Evolutionary conservation across 805 yeast species (phyloP).

Genomic region (Teunomyces lycoperdinae): DNA sequence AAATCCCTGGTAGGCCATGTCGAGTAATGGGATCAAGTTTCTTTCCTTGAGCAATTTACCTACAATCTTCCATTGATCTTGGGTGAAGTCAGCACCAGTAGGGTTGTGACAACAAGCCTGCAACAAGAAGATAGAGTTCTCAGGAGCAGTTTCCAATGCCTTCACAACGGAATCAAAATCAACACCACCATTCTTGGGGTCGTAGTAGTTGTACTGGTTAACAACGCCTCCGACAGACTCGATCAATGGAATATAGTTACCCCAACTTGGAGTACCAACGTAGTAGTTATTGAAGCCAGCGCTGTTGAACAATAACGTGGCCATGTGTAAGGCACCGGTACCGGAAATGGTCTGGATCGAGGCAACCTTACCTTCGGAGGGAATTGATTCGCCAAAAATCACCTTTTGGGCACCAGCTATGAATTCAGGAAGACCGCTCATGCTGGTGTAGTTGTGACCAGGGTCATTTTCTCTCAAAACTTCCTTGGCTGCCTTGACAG

Average conservation of each 20-base stretch:
- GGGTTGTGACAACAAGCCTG: constrained; percentile 48
- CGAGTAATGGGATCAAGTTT: constrained; percentile 31
- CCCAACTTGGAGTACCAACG: constrained; percentile 41
- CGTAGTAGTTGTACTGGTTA: constrained; percentile 30
- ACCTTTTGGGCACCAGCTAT: constrained; percentile 30
- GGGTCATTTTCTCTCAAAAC: constrained; percentile 32
- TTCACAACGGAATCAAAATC: constrained; percentile 25
- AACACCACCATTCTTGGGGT: constrained; percentile 22
- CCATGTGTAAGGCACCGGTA: constrained; percentile 42
- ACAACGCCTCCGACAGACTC: constrained; percentile 27
- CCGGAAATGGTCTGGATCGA: constrained; percentile 42
- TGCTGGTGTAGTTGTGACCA: constrained; percentile 44
- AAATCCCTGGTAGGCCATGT: constrained; percentile 44
- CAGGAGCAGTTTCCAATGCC: constrained; percentile 30
- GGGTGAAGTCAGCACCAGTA: constrained; percentile 39
- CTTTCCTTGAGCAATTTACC: constrained; percentile 22
- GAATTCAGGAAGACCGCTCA: constrained; percentile 41
- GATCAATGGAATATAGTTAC: constrained; percentile 36
- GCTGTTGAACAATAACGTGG: constrained; percentile 23
- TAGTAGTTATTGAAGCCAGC: constrained; percentile 25
- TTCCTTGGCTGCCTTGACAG: constrained; percentile 35
- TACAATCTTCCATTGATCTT: constrained; percentile 36
- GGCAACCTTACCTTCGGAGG: constrained; percentile 24
- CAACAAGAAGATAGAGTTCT: constrained; percentile 32
- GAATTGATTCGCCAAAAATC: constrained; percentile 32